Evolutionary conservation across 805 yeast genomes (phyloP).

Genomic region (Wickerhamomyces canadensis): DNA sequence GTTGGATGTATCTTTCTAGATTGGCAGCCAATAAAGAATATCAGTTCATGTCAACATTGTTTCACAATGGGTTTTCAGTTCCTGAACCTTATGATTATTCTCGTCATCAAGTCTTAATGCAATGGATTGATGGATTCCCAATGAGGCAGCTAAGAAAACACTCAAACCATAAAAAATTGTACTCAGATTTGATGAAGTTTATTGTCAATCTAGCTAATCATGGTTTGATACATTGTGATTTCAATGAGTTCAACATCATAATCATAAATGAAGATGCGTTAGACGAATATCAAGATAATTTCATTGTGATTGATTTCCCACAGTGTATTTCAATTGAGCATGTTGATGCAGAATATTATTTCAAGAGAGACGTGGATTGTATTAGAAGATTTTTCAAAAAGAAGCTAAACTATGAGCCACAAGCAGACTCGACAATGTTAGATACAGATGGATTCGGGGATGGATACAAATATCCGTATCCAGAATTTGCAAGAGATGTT

Average conservation of each 20-base stretch:
- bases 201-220: slow-evolving; percentile 76
- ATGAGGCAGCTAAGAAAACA: slow-evolving; percentile 80
- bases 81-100: slow-evolving; percentile 88
- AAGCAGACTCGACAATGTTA: slow-evolving; percentile 60
- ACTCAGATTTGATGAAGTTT: slow-evolving; percentile 82
- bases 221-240: slow-evolving; percentile 96
- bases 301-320: slow-evolving; percentile 95
- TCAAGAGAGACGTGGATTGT: slow-evolving; percentile 91
- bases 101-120: slow-evolving; percentile 92
- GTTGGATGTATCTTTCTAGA: slow-evolving; percentile 90
- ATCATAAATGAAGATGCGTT: slow-evolving; percentile 56
- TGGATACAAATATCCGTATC: slow-evolving; percentile 71
- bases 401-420: slow-evolving; percentile 71
- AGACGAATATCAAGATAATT: slow-evolving; percentile 51
- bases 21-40: slow-evolving; percentile 92
- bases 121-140: slow-evolving; percentile 81
- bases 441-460: slow-evolving; percentile 80
- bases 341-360: slow-evolving; percentile 79
- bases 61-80: slow-evolving; percentile 72
- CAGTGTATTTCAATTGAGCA: slow-evolving; percentile 95
- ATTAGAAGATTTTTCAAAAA: slow-evolving; percentile 76
- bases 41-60: slow-evolving; percentile 75
- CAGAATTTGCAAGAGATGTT: slow-evolving; percentile 75
- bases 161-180: slow-evolving; percentile 61
- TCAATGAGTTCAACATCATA: slow-evolving; percentile 93